phyloP scores from a whole-genome alignment of 2,329 filamentous ascomycete genomes.

The Epicoccum nigrum region DNA sequence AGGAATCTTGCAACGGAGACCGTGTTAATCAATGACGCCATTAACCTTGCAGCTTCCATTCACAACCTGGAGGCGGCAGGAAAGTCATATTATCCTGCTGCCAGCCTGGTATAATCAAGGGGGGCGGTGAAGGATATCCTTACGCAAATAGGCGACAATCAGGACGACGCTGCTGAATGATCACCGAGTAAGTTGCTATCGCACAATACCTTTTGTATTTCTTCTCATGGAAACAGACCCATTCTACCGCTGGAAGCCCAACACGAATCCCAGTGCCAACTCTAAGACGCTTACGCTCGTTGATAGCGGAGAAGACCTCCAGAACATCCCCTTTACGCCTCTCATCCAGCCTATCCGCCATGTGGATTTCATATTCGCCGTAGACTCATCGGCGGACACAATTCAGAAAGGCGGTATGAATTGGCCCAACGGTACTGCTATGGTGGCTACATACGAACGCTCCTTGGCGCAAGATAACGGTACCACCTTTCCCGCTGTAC shows the following conservation, averaged over 20 bases:
- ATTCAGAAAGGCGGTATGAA: slow-evolving; percentile 47
- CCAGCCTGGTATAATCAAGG: too few species aligned
- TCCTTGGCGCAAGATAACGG: slow-evolving; percentile 62
- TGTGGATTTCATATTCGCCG: slow-evolving; percentile 79
- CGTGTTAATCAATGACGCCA: too few species aligned
- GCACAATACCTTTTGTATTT: background rate
- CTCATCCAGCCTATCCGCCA: slow-evolving; percentile 70
- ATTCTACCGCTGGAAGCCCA: background rate
- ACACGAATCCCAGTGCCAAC: background rate
- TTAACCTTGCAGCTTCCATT: too few species aligned
- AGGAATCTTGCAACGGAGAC: too few species aligned
- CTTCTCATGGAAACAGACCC: background rate
- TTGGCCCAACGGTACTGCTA: slow-evolving; percentile 76
- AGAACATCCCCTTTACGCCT: background rate
- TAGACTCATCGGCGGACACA: slow-evolving; percentile 76
- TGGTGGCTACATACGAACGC: slow-evolving; percentile 74
- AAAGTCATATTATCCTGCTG: too few species aligned
- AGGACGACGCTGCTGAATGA: background rate
- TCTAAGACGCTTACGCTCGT: background rate
- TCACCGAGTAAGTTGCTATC: background rate
- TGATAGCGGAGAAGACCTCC: background rate
- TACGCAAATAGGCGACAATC: background rate
- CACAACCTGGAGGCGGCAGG: too few species aligned
- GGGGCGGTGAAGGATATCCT: slow-evolving; percentile 17
- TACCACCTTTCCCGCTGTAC: slow-evolving; percentile 71